Conservation (phyloP, 805 yeast species). For the Citeromyces matritensis region DNA sequence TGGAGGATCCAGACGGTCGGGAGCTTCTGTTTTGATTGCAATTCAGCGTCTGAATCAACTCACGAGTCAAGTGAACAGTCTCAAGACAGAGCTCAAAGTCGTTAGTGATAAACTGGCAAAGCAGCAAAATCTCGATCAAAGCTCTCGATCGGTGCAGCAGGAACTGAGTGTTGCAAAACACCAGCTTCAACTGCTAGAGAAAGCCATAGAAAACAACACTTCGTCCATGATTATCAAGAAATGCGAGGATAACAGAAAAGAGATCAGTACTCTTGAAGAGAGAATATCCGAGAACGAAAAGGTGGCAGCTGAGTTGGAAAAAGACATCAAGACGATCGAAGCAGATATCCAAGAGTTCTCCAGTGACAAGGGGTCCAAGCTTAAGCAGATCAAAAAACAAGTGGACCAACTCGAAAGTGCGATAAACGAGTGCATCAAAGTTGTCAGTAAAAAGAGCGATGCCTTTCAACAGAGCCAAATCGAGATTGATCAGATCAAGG, state of each 20-base stretch:
- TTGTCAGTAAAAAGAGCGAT: constrained; percentile 30
- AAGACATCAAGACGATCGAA: constrained; percentile 40
- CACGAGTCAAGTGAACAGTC: constrained; percentile 18
- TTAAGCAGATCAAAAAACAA: constrained; percentile 47
- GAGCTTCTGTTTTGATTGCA: constrained; percentile 41
- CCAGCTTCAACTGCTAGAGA: constrained; percentile 38
- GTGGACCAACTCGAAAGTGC: constrained; percentile 22
- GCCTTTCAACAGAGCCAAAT: constrained; percentile 48
- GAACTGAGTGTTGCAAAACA: constrained; percentile 42
- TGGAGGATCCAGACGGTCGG: constrained; percentile 73
- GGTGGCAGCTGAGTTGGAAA: constrained; percentile 14
- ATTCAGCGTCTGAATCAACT: constrained; percentile 50
- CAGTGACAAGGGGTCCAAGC: constrained; percentile 64
- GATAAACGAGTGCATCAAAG: constrained; percentile 18
- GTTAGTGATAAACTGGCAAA: constrained; percentile 23
- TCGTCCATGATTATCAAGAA: constrained; percentile 39
- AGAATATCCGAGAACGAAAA: constrained; percentile 20
- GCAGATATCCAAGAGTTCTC: constrained; percentile 74
- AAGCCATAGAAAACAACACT: constrained; percentile 38
- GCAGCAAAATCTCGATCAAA: constrained; percentile 25
- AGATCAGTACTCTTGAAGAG: constrained; percentile 24
- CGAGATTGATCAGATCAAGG: constrained; percentile 51
- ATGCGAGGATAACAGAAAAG: constrained; percentile 26
- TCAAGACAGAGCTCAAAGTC: constrained; percentile 25
- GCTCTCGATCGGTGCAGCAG: constrained; percentile 41